phyloP scores from a whole-genome alignment of 768 basidiomycete genomes.

The Auricularia sp. region DNA sequence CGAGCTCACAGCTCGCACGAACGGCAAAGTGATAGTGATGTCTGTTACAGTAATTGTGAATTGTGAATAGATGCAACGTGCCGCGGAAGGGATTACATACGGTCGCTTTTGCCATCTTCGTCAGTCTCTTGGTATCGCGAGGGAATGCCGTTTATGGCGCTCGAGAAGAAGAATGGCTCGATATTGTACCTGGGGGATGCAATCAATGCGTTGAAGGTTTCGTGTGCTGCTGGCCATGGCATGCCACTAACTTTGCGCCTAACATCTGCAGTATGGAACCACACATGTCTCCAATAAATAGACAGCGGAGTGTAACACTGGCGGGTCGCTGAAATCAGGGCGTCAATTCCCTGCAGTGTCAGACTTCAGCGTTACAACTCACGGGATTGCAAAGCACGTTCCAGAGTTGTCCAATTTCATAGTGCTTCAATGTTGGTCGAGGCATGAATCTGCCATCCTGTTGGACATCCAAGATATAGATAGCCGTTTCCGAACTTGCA shows the following conservation, averaged over 20 bases:
- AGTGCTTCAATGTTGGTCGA: not conserved
- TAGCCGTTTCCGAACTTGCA: not conserved
- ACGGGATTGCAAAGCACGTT: conserved; percentile 24
- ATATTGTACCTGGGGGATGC: conserved; percentile 32
- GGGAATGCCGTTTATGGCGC: conserved; percentile 57
- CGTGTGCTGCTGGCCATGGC: too few species aligned
- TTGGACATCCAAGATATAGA: not conserved
- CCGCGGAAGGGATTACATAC: conserved; percentile 23
- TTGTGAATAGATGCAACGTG: too few species aligned
- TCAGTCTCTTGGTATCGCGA: conserved; percentile 49
- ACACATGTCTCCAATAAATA: conserved; percentile 42
- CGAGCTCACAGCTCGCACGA: conserved; percentile 3
- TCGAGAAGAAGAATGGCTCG: conserved; percentile 58
- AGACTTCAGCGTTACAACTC: conserved; percentile 5
- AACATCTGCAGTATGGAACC: conserved; percentile 45
- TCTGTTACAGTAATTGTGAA: conserved; percentile 30
- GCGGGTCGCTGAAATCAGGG: conserved; percentile 19
- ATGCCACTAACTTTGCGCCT: conserved; percentile 36
- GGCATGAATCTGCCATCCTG: not conserved
- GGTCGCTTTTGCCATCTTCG: conserved; percentile 33
- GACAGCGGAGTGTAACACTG: conserved; percentile 32
- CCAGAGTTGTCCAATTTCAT: conserved; percentile 24
- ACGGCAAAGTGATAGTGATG: conserved; percentile 45
- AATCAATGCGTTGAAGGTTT: not conserved
- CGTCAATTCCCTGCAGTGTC: not conserved